Evolutionary conservation across 176 grass and related monocot species (phyloP).

Genomic region (Otatea glauca): DNA sequence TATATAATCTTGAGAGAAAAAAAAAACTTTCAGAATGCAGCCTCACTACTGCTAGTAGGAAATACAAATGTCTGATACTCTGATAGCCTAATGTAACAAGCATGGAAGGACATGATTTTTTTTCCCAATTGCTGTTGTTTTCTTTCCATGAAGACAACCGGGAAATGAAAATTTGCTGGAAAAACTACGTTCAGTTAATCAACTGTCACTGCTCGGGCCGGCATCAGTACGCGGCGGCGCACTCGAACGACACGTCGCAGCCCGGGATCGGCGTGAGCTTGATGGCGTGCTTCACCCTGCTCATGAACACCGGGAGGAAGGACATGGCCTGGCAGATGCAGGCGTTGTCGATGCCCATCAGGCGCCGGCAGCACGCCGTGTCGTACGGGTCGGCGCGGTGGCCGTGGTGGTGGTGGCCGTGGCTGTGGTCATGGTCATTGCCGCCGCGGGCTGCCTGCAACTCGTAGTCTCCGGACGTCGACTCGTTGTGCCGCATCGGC

Average conservation of each 20-base stretch:
- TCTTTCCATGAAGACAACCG: background rate
- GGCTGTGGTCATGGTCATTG: background rate
- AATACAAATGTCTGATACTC: background rate
- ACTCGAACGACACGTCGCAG: slow-evolving; percentile 74
- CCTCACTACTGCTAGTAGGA: background rate
- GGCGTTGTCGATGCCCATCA: slow-evolving; percentile 68
- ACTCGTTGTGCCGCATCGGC: slow-evolving; percentile 44
- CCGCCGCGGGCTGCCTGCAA: slow-evolving; percentile 35
- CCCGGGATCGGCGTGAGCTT: slow-evolving; percentile 61
- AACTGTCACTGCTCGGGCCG: background rate
- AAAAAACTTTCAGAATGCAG: background rate
- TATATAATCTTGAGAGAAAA: background rate
- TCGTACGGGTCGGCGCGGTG: slow-evolving; percentile 52
- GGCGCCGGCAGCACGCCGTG: slow-evolving; percentile 77
- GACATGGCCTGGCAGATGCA: slow-evolving; percentile 79
- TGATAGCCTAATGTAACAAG: background rate
- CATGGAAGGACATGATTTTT: background rate
- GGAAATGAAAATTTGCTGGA: slow-evolving; percentile 27
- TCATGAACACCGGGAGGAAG: slow-evolving; percentile 71
- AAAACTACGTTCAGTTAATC: background rate
- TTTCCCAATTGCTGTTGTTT: background rate
- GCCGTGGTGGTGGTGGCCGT: slow-evolving; percentile 15
- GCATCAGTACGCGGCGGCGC: slow-evolving; percentile 34
- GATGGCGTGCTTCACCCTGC: slow-evolving; percentile 71
- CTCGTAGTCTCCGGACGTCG: slow-evolving; percentile 37